A percentile compares a stretch with the other conserved stretches of the same genome.
phyloP scores from a whole-genome alignment of 169 alveolate species.

The Fabrea salina region DNA sequence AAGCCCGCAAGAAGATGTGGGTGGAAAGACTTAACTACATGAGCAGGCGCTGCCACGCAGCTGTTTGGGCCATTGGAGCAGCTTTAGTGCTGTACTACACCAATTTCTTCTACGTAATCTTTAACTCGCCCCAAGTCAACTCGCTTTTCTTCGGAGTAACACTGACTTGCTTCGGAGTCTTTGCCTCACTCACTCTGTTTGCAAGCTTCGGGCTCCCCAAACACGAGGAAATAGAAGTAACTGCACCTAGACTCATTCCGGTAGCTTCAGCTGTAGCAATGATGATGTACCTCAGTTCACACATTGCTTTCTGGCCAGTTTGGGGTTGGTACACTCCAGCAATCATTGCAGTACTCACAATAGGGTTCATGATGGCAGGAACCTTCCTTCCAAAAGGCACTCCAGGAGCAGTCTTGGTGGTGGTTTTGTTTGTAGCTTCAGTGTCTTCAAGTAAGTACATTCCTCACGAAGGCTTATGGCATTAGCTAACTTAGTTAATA shows the following conservation, averaged over 20 bases:
- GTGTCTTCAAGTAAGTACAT: slow-evolving; percentile 37
- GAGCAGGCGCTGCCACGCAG: slow-evolving; percentile 38
- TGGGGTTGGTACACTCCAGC: slow-evolving; percentile 57
- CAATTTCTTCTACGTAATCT: slow-evolving; percentile 52
- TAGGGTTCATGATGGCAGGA: slow-evolving; percentile 47
- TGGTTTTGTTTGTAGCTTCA: slow-evolving; percentile 36
- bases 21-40: slow-evolving; percentile 45
- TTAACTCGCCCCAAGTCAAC: slow-evolving; percentile 47
- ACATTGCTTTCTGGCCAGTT: slow-evolving; percentile 54
- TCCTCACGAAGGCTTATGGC: slow-evolving; percentile 50
- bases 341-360: slow-evolving; percentile 20
- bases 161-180: slow-evolving; percentile 36
- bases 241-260: slow-evolving; percentile 43
- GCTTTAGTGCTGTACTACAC: slow-evolving; percentile 48
- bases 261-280: slow-evolving; percentile 30
- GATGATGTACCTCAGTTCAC: slow-evolving; percentile 19
- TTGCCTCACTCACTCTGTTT: slow-evolving; percentile 35
- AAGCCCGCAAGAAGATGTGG: slow-evolving; percentile 62
- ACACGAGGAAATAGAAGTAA: slow-evolving; percentile 36
- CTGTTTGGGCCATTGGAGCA: slow-evolving; percentile 44
- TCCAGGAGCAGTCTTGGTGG: slow-evolving; percentile 40
- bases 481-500: too few relatives aligned
- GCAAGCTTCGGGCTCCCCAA: slow-evolving; percentile 38
- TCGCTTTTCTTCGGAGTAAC: slow-evolving; percentile 37
- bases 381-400: slow-evolving; percentile 43